These are phyloP conservation scores for Saksenaea vasiformis DNA, from an alignment of 371 early-diverging fungal species.

Conservation along the genomic window DNA sequence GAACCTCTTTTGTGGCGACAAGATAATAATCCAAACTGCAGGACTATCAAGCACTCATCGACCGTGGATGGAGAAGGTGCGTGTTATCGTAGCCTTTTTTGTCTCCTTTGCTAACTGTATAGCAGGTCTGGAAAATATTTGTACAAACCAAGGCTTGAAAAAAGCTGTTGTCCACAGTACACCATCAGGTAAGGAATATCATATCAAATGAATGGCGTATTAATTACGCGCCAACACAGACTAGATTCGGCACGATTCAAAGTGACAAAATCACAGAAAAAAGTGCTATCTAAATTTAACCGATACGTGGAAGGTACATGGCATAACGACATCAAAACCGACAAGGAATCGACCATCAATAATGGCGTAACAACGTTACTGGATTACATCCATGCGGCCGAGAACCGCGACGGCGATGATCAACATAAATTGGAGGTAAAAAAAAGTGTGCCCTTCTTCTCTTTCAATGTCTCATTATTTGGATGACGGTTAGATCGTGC, in stretches of 20 bases:
- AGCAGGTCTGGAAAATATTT: constrained; percentile 63
- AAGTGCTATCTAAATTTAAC: constrained; percentile 64
- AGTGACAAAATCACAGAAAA: constrained; percentile 69
- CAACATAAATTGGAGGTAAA: constrained; percentile 15
- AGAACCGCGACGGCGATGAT: background rate
- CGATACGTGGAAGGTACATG: constrained; percentile 52
- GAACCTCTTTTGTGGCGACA: background rate
- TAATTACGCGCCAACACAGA: constrained; percentile 25
- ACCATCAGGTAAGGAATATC: constrained; percentile 55
- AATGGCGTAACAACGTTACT: background rate
- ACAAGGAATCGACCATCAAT: constrained; percentile 3
- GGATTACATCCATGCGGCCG: background rate
- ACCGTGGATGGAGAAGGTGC: constrained; percentile 73
- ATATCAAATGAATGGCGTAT: background rate
- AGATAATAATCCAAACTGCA: constrained; percentile 11
- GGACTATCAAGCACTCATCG: constrained; percentile 70
- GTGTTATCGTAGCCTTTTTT: background rate
- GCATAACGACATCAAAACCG: constrained; percentile 9
- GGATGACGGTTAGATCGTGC: constrained; percentile 37
- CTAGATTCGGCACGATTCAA: constrained; percentile 53
- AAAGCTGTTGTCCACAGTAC: constrained; percentile 73
- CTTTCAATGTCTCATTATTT: background rate
- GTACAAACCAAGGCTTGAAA: constrained; percentile 63
- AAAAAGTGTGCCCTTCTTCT: background rate
- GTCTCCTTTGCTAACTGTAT: background rate